A percentile compares a stretch with the other conserved stretches of the same genome.
phyloP scores from a whole-genome alignment of 2,329 filamentous ascomycete species.

The Diaporthe sp. region DNA sequence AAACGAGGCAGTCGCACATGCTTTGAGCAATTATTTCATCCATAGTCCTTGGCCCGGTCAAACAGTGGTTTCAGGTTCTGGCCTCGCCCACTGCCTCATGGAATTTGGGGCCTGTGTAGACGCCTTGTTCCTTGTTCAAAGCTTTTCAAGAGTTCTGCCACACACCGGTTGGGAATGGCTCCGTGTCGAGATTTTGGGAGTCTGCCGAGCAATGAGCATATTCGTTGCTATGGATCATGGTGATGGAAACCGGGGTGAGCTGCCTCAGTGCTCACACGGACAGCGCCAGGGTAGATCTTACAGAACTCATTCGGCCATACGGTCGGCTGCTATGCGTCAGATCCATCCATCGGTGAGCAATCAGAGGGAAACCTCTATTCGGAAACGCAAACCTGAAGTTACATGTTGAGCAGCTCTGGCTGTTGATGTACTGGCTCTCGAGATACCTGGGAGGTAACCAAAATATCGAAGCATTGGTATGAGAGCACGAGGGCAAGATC shows the following conservation, averaged over 20 bases:
- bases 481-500: fast-evolving
- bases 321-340: neutral
- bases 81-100: neutral
- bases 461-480: neutral
- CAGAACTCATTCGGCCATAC: neutral
- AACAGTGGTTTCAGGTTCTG: neutral
- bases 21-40: neutral
- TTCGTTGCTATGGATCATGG: neutral
- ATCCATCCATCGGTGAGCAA: neutral
- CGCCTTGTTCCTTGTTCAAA: neutral
- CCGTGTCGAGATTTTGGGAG: neutral
- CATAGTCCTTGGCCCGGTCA: neutral
- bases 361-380: neutral
- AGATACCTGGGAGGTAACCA: no score
- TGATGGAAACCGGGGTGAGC: no score
- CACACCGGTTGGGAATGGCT: no score
- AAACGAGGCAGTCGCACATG: neutral
- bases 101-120: neutral
- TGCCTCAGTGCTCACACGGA: neutral
- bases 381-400: neutral
- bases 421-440: neutral
- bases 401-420: neutral
- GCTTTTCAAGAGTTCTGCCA: neutral
- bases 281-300: neutral
- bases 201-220: neutral